Evolutionary conservation across 352 stramenopile genomes (phyloP), one percentile per base, ranked within the genome.

Genomic region (Elongisporangium prolatum): DNA sequence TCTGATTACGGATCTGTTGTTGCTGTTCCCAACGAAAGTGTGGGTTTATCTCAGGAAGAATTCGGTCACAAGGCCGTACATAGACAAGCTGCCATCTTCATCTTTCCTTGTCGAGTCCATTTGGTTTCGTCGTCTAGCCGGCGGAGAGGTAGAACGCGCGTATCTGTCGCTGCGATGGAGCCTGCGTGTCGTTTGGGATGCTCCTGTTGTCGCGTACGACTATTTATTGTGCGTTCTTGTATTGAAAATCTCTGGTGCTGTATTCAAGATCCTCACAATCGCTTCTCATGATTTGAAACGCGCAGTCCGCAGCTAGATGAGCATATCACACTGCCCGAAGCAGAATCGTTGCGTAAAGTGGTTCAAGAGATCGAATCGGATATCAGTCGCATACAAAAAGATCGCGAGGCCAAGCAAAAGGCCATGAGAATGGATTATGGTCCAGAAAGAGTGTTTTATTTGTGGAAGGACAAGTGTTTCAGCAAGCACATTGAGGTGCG

Each of bases 391-490:
- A 28, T 91, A 13, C 65, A 86, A 49, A 80, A 74, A 50, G 67
- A 87, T 21, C 69, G 66, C 48, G 71, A 80, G 0, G 68, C 74
- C 1, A 83, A 82, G 40, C 55, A 54, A 0, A 61, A 77, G 9
- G 69, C 76, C 18, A 66, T 71, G 10, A 64, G 61, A 40, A 70
- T 75, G 49, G 80, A 91, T 60, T 96, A 85, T 50, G 87, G 87
- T 9, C 77, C 79, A 0, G 64, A 93, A 44, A 65, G 76, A 8
- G 80, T 76, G n/a, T 95, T 83, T 60, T 93, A 80, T 59, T 68
- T 69, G 22, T 67, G 96, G 11, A 88, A 91, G 52, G 76, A 90
- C 25, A 63, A 81, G 56, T 97, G 89, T 55, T 77, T 91, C 22
- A 74, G 87, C 61, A 88, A 84, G 48, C 71, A 79, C 50, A 76